Conservation (phyloP, 1,139 yeast genomes). For the Lodderomyces theae region DNA sequence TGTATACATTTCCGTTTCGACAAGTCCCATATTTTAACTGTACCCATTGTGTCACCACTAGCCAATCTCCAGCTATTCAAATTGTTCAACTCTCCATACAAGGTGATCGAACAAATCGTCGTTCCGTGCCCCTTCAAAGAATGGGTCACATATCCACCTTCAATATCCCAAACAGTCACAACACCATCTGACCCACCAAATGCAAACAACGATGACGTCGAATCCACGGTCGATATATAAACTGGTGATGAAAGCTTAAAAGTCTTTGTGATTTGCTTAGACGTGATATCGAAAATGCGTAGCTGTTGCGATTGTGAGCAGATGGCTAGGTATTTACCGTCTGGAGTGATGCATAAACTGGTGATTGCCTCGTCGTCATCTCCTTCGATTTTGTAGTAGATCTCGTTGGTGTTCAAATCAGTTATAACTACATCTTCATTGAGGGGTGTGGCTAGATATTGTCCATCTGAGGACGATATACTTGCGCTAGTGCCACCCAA, state of each 20-base stretch:
- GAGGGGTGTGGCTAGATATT: constrained; percentile 74
- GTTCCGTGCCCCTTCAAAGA: constrained; percentile 92
- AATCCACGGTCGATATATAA: constrained; percentile 71
- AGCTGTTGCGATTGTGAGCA: constrained; percentile 85
- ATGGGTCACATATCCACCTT: constrained; percentile 85
- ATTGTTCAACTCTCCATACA: constrained; percentile 70
- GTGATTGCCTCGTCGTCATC: constrained; percentile 79
- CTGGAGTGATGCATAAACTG: constrained; percentile 71
- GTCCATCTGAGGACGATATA: constrained; percentile 56
- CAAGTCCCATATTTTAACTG: constrained; percentile 86
- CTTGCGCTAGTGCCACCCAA: constrained; percentile 82
- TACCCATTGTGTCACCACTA: constrained; percentile 87
- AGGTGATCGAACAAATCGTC: constrained; percentile 75
- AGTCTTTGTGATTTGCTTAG: constrained; percentile 48
- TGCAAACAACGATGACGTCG: constrained; percentile 81
- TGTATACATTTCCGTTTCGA: constrained; percentile 69
- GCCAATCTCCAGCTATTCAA: constrained; percentile 70
- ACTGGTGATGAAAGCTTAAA: constrained; percentile 74
- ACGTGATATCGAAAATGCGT: constrained; percentile 54
- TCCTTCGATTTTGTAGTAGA: constrained; percentile 67
- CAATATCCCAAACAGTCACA: constrained; percentile 89
- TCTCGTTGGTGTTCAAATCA: constrained; percentile 54
- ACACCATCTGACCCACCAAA: constrained; percentile 96
- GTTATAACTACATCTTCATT: constrained; percentile 72
- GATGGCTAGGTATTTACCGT: constrained; percentile 65